Conservation (phyloP, 2,329 filamentous ascomycete genomes). For the Dactylonectria estremocensis region DNA sequence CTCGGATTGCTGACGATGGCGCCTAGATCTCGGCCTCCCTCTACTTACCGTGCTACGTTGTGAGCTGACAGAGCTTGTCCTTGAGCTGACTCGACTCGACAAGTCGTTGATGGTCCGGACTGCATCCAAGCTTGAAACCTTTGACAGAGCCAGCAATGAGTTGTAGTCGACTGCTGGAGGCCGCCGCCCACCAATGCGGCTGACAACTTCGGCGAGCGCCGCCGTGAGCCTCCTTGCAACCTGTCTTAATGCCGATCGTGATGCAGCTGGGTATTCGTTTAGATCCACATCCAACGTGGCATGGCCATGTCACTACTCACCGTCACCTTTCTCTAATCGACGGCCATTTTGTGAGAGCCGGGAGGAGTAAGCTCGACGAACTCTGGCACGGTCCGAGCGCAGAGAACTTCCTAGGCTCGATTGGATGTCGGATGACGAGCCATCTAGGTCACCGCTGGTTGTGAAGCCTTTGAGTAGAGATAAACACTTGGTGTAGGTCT, state of each 20-base stretch:
- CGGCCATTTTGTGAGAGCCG: slow-evolving; percentile 59
- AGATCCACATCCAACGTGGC: slow-evolving; percentile 27
- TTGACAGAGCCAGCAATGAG: slow-evolving; percentile 63
- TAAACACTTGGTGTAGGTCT: slow-evolving; percentile 64
- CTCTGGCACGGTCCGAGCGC: slow-evolving; percentile 57
- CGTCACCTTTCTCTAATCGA: slow-evolving; percentile 63
- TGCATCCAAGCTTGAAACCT: slow-evolving; percentile 63
- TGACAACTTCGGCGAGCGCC: slow-evolving; percentile 58
- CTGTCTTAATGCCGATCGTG: slow-evolving; percentile 57
- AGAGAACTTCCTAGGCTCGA: slow-evolving; percentile 54
- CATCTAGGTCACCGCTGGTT: slow-evolving; percentile 33
- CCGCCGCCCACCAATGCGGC: slow-evolving; percentile 51
- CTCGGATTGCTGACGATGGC: slow-evolving; percentile 26
- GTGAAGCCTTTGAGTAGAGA: slow-evolving; percentile 58
- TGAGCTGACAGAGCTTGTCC: slow-evolving; percentile 34
- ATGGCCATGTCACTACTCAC: slow-evolving; percentile 53
- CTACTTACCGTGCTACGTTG: slow-evolving; percentile 38
- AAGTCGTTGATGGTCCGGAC: slow-evolving; percentile 65
- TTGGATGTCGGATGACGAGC: slow-evolving; percentile 44
- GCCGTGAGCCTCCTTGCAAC: slow-evolving; percentile 61
- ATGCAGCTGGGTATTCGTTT: slow-evolving; percentile 51
- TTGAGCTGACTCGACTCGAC: slow-evolving; percentile 53
- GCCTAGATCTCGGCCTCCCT: slow-evolving; percentile 36
- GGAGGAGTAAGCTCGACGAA: slow-evolving; percentile 61
- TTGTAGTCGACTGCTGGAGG: slow-evolving; percentile 59